Evolutionary conservation across 176 grass and related monocot species (phyloP).

Genomic region (Cenchrus fungigraminus): DNA sequence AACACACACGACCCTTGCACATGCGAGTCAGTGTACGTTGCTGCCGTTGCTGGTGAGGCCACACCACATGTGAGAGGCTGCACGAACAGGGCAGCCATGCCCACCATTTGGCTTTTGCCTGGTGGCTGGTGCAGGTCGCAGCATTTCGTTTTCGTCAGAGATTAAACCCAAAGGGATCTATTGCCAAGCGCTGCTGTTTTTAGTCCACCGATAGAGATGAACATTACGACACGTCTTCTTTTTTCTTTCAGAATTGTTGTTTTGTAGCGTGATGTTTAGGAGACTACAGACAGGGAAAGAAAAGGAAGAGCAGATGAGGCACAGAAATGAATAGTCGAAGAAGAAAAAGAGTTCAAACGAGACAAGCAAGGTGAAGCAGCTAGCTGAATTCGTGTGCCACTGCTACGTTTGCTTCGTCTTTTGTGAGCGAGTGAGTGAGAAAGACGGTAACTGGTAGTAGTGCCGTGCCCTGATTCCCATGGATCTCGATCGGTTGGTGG

Average conservation of each 20-base stretch:
- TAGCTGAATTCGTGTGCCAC: background rate
- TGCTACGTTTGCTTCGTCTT: too few relatives aligned
- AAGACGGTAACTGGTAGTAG: background rate
- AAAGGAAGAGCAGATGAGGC: background rate
- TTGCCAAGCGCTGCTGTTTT: too few relatives aligned
- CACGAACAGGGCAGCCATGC: too few relatives aligned
- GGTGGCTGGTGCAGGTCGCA: too few relatives aligned
- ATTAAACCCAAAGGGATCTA: too few relatives aligned
- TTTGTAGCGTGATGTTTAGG: background rate
- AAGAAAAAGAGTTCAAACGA: constrained; percentile 7
- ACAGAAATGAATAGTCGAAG: background rate
- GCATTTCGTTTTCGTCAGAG: too few relatives aligned
- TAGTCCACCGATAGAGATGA: background rate
- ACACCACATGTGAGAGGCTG: constrained; percentile 37
- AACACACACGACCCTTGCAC: too few relatives aligned
- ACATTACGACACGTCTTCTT: background rate
- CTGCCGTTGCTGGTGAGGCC: constrained; percentile 6
- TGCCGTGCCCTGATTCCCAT: constrained; percentile 18
- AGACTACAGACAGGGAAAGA: background rate
- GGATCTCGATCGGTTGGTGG: background rate
- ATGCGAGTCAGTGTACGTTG: background rate
- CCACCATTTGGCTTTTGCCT: too few relatives aligned
- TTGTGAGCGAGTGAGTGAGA: background rate
- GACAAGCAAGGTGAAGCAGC: constrained; percentile 23
- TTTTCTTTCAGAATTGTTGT: background rate